Conservation (phyloP, 305 asterid species). For the Fraxinus floribunda region DNA sequence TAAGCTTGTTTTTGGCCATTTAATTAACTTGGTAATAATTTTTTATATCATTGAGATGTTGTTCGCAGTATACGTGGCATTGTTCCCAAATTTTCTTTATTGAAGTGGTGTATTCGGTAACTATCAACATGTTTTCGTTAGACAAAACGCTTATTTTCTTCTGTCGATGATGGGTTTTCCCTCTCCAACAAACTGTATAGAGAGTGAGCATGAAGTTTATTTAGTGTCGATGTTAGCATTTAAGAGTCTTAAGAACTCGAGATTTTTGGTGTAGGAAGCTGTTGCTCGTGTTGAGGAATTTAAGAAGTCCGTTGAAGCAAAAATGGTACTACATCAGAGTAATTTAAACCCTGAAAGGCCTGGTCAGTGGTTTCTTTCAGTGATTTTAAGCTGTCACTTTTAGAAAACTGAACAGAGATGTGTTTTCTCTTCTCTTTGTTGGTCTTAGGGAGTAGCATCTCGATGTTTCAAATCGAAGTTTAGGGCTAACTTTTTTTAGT, state of each 20-base stretch:
- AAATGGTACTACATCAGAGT: conserved; percentile 66
- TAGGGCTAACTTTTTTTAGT: neutral
- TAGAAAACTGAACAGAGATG: neutral
- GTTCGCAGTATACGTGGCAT: neutral
- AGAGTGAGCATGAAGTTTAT: neutral
- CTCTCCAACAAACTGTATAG: neutral
- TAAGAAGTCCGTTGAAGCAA: conserved; percentile 80
- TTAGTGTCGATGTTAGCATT: neutral
- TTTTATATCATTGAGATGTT: conserved; percentile 33
- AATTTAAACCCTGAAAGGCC: conserved; percentile 92
- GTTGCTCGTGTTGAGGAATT: conserved; percentile 87
- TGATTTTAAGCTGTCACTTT: neutral
- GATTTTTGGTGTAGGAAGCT: conserved; percentile 66
- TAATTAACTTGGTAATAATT: neutral
- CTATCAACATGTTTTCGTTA: neutral
- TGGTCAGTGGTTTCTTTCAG: conserved; percentile 42
- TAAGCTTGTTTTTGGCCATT: neutral
- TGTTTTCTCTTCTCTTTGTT: neutral
- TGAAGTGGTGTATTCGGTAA: neutral
- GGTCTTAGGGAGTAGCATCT: neutral
- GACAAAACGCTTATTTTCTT: neutral
- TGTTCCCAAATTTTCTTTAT: neutral
- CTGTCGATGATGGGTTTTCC: neutral
- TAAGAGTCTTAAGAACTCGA: neutral
- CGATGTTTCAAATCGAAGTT: conserved; percentile 4